These are phyloP conservation scores for Mercurialis annua DNA, from an alignment of 345 rosid genomes.

Conservation along the genomic window DNA sequence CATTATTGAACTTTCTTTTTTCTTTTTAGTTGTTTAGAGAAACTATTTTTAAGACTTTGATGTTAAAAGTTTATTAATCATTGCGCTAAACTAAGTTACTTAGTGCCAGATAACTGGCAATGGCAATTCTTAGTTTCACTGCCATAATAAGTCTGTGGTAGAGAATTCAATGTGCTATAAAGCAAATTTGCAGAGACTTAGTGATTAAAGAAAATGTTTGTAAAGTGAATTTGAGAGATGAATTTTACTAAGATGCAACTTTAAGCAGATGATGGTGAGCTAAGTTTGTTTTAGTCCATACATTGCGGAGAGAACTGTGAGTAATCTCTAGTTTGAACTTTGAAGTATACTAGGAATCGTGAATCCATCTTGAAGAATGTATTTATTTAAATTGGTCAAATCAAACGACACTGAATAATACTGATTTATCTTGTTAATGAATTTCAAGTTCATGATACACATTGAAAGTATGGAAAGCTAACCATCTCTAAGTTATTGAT, in stretches of 20 bases:
- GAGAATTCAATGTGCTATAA: neutral
- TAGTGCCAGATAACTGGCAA: neutral
- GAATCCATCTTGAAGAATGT: neutral
- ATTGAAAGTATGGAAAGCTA: neutral
- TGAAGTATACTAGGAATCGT: neutral
- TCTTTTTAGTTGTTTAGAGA: neutral
- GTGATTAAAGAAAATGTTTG: neutral
- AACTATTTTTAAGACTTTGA: neutral
- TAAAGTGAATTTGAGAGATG: neutral
- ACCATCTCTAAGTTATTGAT: neutral
- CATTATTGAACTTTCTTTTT: neutral
- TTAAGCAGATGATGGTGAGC: neutral
- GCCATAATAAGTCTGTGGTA: neutral
- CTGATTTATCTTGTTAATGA: neutral
- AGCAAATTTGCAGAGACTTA: neutral
- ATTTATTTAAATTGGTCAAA: neutral
- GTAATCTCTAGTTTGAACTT: neutral
- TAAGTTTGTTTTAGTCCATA: neutral
- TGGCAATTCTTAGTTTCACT: neutral
- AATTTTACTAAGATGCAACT: neutral
- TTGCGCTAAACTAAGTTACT: neutral
- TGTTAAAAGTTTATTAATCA: neutral
- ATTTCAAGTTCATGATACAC: neutral
- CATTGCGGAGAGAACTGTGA: neutral
- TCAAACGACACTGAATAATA: neutral